Conservation (phyloP, 768 basidiomycete genomes). For the Trametes villosa region DNA sequence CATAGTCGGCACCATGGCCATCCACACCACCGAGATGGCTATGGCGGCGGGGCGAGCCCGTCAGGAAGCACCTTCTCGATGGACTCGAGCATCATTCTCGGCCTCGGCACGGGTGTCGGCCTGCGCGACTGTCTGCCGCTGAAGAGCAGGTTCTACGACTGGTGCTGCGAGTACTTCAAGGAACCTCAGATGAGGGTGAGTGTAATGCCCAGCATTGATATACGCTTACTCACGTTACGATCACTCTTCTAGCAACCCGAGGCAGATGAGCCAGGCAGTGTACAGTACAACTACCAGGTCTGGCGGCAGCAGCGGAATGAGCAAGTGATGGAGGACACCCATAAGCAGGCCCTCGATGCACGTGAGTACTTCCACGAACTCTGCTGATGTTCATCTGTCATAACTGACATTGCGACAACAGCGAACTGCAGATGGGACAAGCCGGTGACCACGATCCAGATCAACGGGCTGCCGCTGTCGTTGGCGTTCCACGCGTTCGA, state of each 20-base stretch:
- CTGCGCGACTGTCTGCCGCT: conserved; percentile 87
- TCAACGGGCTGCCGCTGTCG: conserved; percentile 63
- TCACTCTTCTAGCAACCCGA: conserved; percentile 76
- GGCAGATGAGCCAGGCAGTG: conserved; percentile 92
- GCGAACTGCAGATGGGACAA: conserved; percentile 74
- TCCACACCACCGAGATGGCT: conserved; percentile 37
- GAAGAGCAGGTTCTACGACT: conserved; percentile 92
- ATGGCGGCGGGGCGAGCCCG: conserved; percentile 62
- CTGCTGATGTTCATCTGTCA: background rate
- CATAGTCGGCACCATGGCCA: conserved; percentile 45
- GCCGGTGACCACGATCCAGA: conserved; percentile 66
- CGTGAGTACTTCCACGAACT: conserved; percentile 50
- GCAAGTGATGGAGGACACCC: conserved; percentile 69
- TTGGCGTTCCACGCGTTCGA: conserved; percentile 94
- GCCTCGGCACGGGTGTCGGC: conserved; percentile 78
- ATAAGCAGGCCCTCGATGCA: conserved; percentile 70
- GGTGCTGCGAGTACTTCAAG: conserved; percentile 96
- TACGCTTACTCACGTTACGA: too few species aligned
- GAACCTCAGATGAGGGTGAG: conserved; percentile 97
- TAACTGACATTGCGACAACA: conserved; percentile 34
- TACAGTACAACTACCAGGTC: conserved; percentile 92
- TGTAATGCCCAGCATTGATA: too few species aligned
- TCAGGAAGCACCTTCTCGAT: conserved; percentile 79
- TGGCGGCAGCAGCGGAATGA: conserved; percentile 95
- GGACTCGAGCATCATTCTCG: conserved; percentile 77